Base-by-base conservation (phyloP, 2,329 filamentous ascomycete species). In the Ophiostoma pallidulum region DNA sequence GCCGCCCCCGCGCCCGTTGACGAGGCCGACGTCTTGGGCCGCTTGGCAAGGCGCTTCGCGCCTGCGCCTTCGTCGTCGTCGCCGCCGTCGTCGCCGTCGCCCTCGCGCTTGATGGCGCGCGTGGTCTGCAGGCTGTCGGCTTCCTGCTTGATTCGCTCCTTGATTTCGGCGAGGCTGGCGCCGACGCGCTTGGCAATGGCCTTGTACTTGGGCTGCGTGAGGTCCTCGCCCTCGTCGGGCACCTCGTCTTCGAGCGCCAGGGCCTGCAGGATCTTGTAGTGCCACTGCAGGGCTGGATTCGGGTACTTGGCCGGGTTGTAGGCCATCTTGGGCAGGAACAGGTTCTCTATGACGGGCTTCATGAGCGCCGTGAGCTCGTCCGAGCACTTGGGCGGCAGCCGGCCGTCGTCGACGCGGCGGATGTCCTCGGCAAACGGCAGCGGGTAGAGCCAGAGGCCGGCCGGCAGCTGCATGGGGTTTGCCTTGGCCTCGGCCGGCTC, bases 271-370 rank as follows among this genome's bases (percentile, higher is more conserved):
- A 98, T 94, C 52, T 80, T 83, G 70, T 97, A 98, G 67, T 97
- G 92, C 90, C 91, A 98, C 66, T 98, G 92, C 20, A 98, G 72
- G 8, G 86, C 77, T 9, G 90, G 89, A 53, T 98, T 98, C 0
- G 92, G 87, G 59, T 96, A 97, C 59, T 84, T 92, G 1, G 72
- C 70, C 1, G 91, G 90, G 55, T 94, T 84, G 60, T 94, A 98
- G 28, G 77, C 72, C 6, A 77, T 89, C 59, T 86, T 90, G 0
- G 92, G 92, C 8, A 98, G 77, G 61, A 95, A 88, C 1, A 96
- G 70, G 56, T 94, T 88, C 60, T 92, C 84, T 3, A 96, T 71
- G 4, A 96, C 77, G 6, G 75, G 75, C 41, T 86, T 77, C 90
- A 96, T 96, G 32, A 77, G 73, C 58, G 94, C 86, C 12, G 84